A percentile compares a stretch with the other conserved stretches of the same genome.
Conservation (phyloP, 2,329 filamentous ascomycete genomes). For the Aspergillus sergii region DNA sequence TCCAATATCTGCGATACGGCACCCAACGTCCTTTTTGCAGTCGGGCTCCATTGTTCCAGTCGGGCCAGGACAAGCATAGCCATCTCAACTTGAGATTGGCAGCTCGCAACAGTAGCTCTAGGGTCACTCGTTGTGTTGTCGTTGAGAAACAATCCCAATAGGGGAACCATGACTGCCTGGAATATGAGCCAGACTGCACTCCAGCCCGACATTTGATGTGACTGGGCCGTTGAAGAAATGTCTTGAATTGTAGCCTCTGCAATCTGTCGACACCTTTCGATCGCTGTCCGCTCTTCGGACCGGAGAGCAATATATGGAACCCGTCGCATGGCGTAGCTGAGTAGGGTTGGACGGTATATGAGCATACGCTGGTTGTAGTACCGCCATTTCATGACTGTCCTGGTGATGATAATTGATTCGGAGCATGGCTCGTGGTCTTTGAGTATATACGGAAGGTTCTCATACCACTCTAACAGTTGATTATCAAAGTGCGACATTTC, state of each 20-base stretch:
- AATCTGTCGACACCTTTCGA: slow-evolving; percentile 69
- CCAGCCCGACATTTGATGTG: slow-evolving; percentile 78
- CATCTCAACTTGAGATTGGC: slow-evolving; percentile 60
- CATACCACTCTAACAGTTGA: slow-evolving; percentile 73
- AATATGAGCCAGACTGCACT: slow-evolving; percentile 82
- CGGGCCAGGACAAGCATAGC: slow-evolving; percentile 43
- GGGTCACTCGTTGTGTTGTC: slow-evolving; percentile 57
- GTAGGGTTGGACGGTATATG: slow-evolving; percentile 71
- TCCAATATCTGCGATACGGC: slow-evolving; percentile 67
- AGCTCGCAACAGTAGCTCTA: slow-evolving; percentile 55
- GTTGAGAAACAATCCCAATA: slow-evolving; percentile 67
- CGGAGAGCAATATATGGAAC: slow-evolving; percentile 53
- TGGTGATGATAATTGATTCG: slow-evolving; percentile 69
- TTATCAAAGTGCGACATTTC: slow-evolving; percentile 69
- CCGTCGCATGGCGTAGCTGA: slow-evolving; percentile 62
- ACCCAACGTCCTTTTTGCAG: slow-evolving; percentile 64
- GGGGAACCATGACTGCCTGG: slow-evolving; percentile 76
- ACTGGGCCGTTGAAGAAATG: slow-evolving; percentile 69
- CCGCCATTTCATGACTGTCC: slow-evolving; percentile 79
- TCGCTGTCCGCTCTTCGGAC: slow-evolving; percentile 67
- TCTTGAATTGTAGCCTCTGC: slow-evolving; percentile 73
- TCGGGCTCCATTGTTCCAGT: slow-evolving; percentile 67
- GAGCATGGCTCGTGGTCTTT: slow-evolving; percentile 68
- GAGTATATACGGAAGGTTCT: slow-evolving; percentile 67
- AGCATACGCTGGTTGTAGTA: slow-evolving; percentile 78